phyloP scores from a whole-genome alignment of 2,329 filamentous ascomycete genomes.

The Epichloe sp. region DNA sequence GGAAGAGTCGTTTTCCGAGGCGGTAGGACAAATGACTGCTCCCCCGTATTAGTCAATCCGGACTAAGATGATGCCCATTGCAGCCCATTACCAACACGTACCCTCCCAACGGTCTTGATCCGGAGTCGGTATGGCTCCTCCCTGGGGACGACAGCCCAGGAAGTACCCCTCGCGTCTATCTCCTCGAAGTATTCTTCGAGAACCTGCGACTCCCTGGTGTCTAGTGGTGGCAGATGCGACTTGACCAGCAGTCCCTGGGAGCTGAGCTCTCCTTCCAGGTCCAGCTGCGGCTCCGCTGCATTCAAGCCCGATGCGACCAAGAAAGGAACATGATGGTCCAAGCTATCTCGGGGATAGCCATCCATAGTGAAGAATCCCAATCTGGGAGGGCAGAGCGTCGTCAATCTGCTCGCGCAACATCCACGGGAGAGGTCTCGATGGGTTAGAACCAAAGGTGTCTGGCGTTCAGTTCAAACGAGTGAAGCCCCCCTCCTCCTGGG shows the following conservation, averaged over 20 bases:
- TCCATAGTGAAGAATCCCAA: constrained; percentile 44
- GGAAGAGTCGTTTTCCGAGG: constrained; percentile 42
- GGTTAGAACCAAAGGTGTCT: constrained; percentile 9
- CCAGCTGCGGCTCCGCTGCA: constrained; percentile 25
- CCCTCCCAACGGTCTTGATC: constrained; percentile 65
- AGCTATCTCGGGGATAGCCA: constrained; percentile 64
- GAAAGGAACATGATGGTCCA: constrained; percentile 77
- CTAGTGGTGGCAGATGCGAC: constrained; percentile 57
- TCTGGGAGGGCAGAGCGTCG: constrained; percentile 7
- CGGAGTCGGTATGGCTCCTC: constrained; percentile 47
- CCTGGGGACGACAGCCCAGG: constrained; percentile 52
- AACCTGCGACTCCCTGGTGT: constrained; percentile 49
- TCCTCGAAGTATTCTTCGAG: constrained; percentile 54
- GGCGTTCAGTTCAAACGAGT: neutral
- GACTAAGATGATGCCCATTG: neutral
- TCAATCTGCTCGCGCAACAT: constrained; percentile 1
- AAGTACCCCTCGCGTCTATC: constrained; percentile 48
- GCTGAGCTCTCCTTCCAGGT: constrained; percentile 37
- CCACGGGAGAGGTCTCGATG: neutral
- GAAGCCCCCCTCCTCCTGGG: neutral
- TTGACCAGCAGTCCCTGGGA: constrained; percentile 48
- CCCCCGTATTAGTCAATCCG: constrained; percentile 13
- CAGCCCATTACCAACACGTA: constrained; percentile 31
- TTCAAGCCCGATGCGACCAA: constrained; percentile 68
- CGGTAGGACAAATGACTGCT: constrained; percentile 42